These are phyloP conservation scores for Triadica sebifera DNA, from an alignment of 345 rosid species.

Conservation along the genomic window DNA sequence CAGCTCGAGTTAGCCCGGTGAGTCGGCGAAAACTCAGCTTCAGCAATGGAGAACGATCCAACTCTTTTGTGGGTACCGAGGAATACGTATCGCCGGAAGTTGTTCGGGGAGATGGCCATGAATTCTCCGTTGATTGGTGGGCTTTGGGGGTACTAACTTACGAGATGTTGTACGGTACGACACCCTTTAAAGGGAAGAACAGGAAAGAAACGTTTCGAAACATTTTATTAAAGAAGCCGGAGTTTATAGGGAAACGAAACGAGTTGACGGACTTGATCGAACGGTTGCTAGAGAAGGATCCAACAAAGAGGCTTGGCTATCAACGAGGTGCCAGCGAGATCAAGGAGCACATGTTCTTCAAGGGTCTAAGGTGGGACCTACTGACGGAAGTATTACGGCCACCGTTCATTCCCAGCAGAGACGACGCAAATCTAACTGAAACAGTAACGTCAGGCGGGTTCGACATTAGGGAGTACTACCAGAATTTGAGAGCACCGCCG, in stretches of 20 bases:
- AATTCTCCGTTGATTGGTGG: constrained; percentile 98
- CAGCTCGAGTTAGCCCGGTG: constrained; percentile 87
- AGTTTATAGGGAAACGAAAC: constrained; percentile 58
- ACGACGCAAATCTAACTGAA: constrained; percentile 35
- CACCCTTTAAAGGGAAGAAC: constrained; percentile 78
- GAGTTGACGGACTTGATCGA: constrained; percentile 64
- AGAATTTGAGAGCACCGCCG: constrained; percentile 22
- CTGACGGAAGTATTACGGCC: constrained; percentile 78
- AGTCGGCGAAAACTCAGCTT: constrained; percentile 61
- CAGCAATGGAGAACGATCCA: constrained; percentile 59
- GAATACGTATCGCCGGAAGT: constrained; percentile 95
- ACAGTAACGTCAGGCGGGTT: constrained; percentile 15
- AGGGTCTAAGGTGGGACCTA: constrained; percentile 68
- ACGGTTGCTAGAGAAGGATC: constrained; percentile 72
- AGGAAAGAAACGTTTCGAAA: constrained; percentile 82
- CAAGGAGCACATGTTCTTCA: constrained; percentile 72
- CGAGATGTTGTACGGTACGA: constrained; percentile 81
- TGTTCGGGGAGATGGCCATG: constrained; percentile 79
- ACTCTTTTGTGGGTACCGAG: constrained; percentile 91
- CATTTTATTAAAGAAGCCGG: constrained; percentile 54
- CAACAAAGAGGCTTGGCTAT: constrained; percentile 61
- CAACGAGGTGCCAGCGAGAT: constrained; percentile 69
- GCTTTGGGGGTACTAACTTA: constrained; percentile 74
- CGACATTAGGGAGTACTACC: constrained; percentile 23
- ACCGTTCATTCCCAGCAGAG: constrained; percentile 69